Percentiles rank a stretch among this genome's conserved stretches.
Evolutionary conservation across 2,329 filamentous ascomycete genomes (phyloP).

Genomic region (Incumbomyces delicatus): DNA sequence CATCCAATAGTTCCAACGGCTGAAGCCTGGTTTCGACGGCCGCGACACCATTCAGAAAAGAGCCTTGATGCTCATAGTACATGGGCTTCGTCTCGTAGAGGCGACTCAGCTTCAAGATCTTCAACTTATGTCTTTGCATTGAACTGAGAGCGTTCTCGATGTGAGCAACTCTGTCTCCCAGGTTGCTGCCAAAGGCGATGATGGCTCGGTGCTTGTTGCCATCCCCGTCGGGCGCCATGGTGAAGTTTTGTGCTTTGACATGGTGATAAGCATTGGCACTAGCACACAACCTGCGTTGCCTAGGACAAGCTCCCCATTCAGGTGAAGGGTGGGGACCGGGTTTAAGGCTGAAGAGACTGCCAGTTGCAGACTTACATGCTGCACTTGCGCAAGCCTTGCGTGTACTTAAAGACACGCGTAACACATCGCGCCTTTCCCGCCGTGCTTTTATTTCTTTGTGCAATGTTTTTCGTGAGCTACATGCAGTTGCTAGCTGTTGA

Average conservation of each 20-base stretch:
- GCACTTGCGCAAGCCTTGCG: no score
- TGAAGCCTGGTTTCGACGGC: conserved; percentile 72
- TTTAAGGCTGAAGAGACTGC: no score
- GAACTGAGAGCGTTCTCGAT: conserved; percentile 75
- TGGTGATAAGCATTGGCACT: not conserved
- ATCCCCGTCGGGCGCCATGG: not conserved
- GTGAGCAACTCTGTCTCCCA: conserved; percentile 73
- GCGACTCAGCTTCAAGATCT: conserved; percentile 68
- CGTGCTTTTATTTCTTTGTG: no score
- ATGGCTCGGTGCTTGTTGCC: conserved; percentile 46
- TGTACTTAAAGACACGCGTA: no score
- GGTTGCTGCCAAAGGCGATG: conserved; percentile 84
- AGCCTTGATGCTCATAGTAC: conserved; percentile 84
- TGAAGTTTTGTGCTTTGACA: not conserved
- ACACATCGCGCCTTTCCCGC: no score
- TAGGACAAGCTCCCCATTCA: no score
- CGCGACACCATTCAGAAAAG: conserved; percentile 74
- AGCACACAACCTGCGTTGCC: no score
- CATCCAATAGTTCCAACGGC: conserved; percentile 66
- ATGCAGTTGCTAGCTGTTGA: no score
- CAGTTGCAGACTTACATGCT: no score
- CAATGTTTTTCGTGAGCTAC: no score
- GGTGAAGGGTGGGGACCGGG: no score
- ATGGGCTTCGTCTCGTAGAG: conserved; percentile 94
- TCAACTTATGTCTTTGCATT: conserved; percentile 65